phyloP scores from a whole-genome alignment of 2,329 filamentous ascomycete genomes.

The Paramyrothecium roridum region DNA sequence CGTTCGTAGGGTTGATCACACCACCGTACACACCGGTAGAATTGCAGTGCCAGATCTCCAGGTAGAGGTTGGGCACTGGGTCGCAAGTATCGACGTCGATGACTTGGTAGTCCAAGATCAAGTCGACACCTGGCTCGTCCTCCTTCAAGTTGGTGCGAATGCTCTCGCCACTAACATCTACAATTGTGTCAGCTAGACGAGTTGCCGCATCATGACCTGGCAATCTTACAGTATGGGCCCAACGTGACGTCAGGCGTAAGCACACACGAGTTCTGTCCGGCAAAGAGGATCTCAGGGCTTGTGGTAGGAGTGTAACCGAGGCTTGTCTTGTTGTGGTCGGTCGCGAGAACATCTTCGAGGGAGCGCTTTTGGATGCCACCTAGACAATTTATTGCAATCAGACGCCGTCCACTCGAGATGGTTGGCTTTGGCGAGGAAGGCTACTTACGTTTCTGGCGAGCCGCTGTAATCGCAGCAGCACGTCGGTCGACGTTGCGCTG shows the following conservation, averaged over 20 bases:
- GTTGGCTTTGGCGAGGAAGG: background rate
- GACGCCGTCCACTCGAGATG: too few relatives aligned
- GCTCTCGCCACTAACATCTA: constrained; percentile 29
- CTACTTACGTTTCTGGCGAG: constrained; percentile 26
- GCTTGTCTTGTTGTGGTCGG: constrained; percentile 31
- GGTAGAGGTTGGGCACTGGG: constrained; percentile 31
- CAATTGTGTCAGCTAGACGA: background rate
- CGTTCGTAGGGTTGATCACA: constrained; percentile 32
- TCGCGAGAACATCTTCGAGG: constrained; percentile 22
- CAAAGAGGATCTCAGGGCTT: constrained; percentile 30
- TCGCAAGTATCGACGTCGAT: constrained; percentile 39
- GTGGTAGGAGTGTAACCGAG: constrained; percentile 25
- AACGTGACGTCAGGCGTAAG: constrained; percentile 48
- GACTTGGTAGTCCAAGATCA: constrained; percentile 40
- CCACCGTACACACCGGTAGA: constrained; percentile 42
- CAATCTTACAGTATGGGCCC: constrained; percentile 39
- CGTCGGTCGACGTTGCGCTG: constrained; percentile 42
- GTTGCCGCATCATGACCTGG: background rate
- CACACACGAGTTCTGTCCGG: constrained; percentile 39
- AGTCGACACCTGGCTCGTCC: constrained; percentile 31
- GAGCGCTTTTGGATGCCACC: constrained; percentile 27
- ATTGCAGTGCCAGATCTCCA: constrained; percentile 45
- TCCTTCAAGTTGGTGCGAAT: constrained; percentile 38
- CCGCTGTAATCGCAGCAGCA: constrained; percentile 32
- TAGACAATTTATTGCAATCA: too few relatives aligned